Evolutionary conservation across 768 basidiomycete species (phyloP).

Genomic region (Cystobasidiopsis lactophilus): DNA sequence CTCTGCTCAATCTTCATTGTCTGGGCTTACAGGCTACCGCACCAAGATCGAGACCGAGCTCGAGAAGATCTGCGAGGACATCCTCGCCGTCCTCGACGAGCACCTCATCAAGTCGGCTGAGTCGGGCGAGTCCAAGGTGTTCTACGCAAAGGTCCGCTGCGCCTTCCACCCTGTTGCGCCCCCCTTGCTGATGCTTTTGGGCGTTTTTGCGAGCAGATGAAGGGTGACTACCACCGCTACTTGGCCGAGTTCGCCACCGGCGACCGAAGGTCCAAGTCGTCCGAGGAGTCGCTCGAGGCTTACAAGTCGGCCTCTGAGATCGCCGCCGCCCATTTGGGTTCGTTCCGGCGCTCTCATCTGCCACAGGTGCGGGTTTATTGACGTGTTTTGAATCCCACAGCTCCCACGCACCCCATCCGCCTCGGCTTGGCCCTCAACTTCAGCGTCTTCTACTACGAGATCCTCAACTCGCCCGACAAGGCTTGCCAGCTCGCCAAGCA

Average conservation of each 20-base stretch:
- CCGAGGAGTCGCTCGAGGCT: conserved; percentile 88
- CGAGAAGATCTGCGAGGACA: conserved; percentile 95
- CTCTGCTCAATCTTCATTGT: conserved; percentile 18
- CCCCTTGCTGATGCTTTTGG: conserved; percentile 8
- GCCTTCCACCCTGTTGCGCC: neutral
- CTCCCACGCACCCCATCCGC: conserved; percentile 89
- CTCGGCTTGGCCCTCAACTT: conserved; percentile 97
- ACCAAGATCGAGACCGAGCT: conserved; percentile 95
- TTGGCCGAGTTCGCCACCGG: conserved; percentile 96
- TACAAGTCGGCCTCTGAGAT: conserved; percentile 97
- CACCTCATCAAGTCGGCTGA: conserved; percentile 93
- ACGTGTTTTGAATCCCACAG: neutral
- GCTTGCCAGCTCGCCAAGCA: conserved; percentile 98
- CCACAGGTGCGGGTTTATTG: too few relatives aligned
- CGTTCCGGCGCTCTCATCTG: conserved; percentile 85
- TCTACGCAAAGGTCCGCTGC: conserved; percentile 94
- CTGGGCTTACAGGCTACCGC: conserved; percentile 87
- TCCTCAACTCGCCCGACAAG: conserved; percentile 93
- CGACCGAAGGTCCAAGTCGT: conserved; percentile 88
- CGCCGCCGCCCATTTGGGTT: conserved; percentile 77
- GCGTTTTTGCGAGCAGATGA: conserved; percentile 35
- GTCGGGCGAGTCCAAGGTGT: conserved; percentile 91
- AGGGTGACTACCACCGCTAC: conserved; percentile 98
- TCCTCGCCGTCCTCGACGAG: conserved; percentile 89
- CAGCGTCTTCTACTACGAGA: conserved; percentile 99